Percentiles rank a stretch among this genome's conserved stretches.
These are phyloP conservation scores for Fistulinella cinereoalba DNA, from an alignment of 1,284 basidiomycete species.

Conservation along the genomic window DNA sequence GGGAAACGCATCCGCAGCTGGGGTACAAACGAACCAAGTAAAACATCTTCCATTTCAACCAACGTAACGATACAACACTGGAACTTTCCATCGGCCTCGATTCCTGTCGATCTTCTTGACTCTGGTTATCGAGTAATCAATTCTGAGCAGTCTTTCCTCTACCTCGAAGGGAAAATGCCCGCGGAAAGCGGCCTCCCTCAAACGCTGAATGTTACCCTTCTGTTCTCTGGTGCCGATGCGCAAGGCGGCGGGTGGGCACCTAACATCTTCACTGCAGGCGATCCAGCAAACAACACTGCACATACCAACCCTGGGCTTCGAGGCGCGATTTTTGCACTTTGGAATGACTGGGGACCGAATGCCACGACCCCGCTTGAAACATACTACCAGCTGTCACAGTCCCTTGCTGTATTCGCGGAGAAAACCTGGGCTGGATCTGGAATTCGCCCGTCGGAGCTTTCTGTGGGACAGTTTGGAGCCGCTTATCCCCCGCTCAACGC, in stretches of 20 bases:
- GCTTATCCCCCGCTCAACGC: conserved; percentile 33
- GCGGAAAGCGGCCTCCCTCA: conserved; percentile 33
- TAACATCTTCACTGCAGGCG: conserved; percentile 32
- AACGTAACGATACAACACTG: conserved; percentile 41
- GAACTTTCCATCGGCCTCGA: conserved; percentile 35
- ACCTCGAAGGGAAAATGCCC: conserved; percentile 37
- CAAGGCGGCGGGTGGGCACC: conserved; percentile 37
- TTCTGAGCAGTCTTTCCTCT: conserved; percentile 37
- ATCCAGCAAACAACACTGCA: conserved; percentile 33
- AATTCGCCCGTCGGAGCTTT: conserved; percentile 28
- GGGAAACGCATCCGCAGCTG: conserved; percentile 37
- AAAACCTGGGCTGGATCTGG: conserved; percentile 39
- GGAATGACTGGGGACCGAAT: conserved; percentile 42
- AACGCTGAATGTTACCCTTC: conserved; percentile 28
- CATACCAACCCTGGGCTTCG: conserved; percentile 27
- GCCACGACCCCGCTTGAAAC: conserved; percentile 40
- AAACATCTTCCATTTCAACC: conserved; percentile 27
- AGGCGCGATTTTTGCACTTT: conserved; percentile 38
- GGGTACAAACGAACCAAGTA: conserved; percentile 37
- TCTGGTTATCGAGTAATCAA: conserved; percentile 38
- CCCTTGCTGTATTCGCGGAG: conserved; percentile 36
- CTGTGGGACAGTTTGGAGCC: conserved; percentile 30
- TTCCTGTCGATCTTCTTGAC: conserved; percentile 34
- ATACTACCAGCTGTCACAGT: conserved; percentile 36
- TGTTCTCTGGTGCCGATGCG: conserved; percentile 31